Percentiles rank a stretch among this genome's conserved stretches.
Conservation (phyloP, 2,329 filamentous ascomycete genomes). For the Ascochyta koolunga region DNA sequence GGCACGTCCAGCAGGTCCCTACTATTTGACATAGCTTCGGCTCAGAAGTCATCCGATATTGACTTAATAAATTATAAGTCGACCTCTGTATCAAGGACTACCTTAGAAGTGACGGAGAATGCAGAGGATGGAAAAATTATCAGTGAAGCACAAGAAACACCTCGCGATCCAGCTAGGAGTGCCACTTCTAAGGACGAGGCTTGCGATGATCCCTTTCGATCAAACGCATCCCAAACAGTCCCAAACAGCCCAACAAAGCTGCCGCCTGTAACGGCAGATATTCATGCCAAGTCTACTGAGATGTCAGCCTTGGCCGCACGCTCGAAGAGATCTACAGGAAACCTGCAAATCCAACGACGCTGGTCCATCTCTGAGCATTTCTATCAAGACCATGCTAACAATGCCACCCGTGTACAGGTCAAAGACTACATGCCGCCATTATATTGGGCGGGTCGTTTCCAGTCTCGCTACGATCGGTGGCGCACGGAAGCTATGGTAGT, state of each 20-base stretch:
- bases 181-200: not conserved
- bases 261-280: not conserved
- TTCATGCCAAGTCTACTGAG: not conserved
- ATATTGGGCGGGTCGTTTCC: conserved; percentile 46
- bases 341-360: conserved; percentile 2
- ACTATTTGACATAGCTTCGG: conserved; percentile 3
- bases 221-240: not conserved
- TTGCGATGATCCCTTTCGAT: not conserved
- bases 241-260: not conserved
- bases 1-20: not conserved
- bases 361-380: conserved; percentile 15
- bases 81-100: not conserved
- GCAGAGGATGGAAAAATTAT: not conserved
- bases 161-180: not conserved
- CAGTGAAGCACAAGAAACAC: not conserved
- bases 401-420: conserved; percentile 29
- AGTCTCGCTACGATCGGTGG: conserved; percentile 43
- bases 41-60: not conserved
- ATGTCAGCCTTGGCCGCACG: not conserved
- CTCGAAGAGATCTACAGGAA: not conserved
- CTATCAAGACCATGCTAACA: conserved; percentile 27
- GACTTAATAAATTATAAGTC: not conserved
- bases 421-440: conserved; percentile 41
- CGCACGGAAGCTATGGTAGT: conserved; percentile 39
- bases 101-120: not conserved